A percentile compares a stretch with the other conserved stretches of the same genome.
Conservation (phyloP, 2,329 filamentous ascomycete genomes). For the Paecilomyces dactylethromorphus region DNA sequence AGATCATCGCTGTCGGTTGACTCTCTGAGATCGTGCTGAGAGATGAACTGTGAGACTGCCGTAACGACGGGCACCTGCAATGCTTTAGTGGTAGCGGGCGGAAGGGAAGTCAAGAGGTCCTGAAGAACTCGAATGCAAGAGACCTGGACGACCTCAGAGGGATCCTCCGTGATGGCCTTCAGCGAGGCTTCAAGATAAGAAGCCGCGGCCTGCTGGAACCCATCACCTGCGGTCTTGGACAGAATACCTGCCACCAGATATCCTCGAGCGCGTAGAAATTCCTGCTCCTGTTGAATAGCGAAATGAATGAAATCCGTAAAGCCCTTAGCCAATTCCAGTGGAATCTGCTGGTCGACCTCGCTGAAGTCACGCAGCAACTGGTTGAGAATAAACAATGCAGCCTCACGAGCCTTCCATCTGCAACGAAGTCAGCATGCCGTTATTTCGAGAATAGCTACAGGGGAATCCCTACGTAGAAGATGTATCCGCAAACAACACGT, state of each 20-base stretch:
- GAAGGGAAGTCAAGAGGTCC: constrained; percentile 53
- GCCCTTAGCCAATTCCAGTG: constrained; percentile 60
- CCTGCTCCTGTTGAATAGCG: constrained; percentile 63
- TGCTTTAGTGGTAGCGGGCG: constrained; percentile 43
- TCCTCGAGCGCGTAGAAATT: constrained; percentile 77
- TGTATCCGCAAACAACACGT: constrained; percentile 58
- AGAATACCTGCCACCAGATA: constrained; percentile 80
- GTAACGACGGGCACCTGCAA: constrained; percentile 57
- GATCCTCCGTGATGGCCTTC: constrained; percentile 66
- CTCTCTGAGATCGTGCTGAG: constrained; percentile 72
- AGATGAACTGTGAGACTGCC: constrained; percentile 65
- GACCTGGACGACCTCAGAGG: constrained; percentile 84
- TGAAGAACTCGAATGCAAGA: constrained; percentile 85
- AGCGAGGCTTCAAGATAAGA: constrained; percentile 55
- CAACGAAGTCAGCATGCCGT: constrained; percentile 10
- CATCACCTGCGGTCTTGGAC: constrained; percentile 58
- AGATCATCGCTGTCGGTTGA: constrained; percentile 86
- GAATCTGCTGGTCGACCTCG: constrained; percentile 67
- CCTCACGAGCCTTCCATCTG: constrained; percentile 66
- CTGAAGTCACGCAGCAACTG: constrained; percentile 77
- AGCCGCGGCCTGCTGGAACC: constrained; percentile 37
- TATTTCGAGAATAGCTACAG: not conserved
- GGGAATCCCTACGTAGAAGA: constrained; percentile 25
- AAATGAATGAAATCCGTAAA: constrained; percentile 77
- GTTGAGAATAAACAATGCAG: constrained; percentile 77